phyloP scores from a whole-genome alignment of 768 basidiomycete genomes.

The Boletellus ananas region DNA sequence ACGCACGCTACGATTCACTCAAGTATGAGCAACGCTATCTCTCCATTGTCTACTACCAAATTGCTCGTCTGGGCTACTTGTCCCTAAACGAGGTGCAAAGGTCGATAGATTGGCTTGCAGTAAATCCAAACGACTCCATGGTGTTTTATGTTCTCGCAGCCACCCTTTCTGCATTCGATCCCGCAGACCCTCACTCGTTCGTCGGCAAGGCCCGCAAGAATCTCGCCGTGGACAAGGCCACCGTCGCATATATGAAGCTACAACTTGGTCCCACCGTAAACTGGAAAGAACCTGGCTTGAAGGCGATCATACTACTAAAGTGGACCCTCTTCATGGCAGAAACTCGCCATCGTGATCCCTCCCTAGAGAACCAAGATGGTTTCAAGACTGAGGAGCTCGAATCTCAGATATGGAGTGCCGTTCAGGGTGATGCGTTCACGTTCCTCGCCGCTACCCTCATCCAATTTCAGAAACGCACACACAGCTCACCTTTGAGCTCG shows the following conservation, averaged over 20 bases:
- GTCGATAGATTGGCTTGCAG: constrained; percentile 68
- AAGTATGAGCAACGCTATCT: constrained; percentile 70
- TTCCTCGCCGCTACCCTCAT: constrained; percentile 63
- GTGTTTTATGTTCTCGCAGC: constrained; percentile 65
- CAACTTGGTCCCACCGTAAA: constrained; percentile 47
- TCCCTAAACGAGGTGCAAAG: constrained; percentile 56
- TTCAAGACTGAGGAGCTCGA: constrained; percentile 79
- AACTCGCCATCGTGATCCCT: constrained; percentile 62
- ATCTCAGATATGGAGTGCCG: constrained; percentile 74
- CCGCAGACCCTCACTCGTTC: constrained; percentile 50
- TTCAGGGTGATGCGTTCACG: constrained; percentile 77
- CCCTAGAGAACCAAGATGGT: constrained; percentile 59
- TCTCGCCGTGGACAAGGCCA: constrained; percentile 43
- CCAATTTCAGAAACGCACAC: constrained; percentile 44
- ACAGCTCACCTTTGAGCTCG: constrained; percentile 32
- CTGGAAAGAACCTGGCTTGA: constrained; percentile 72
- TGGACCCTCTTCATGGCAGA: constrained; percentile 87
- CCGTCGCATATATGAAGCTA: constrained; percentile 57
- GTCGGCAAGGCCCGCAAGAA: constrained; percentile 44
- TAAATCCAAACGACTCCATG: constrained; percentile 64
- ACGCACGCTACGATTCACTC: constrained; percentile 67
- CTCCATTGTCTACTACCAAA: constrained; percentile 55
- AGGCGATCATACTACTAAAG: constrained; percentile 72
- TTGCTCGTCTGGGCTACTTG: constrained; percentile 62
- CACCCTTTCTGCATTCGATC: constrained; percentile 63